Base-by-base conservation (phyloP, 768 basidiomycete genomes). In the Leccinum disarticulatum region DNA sequence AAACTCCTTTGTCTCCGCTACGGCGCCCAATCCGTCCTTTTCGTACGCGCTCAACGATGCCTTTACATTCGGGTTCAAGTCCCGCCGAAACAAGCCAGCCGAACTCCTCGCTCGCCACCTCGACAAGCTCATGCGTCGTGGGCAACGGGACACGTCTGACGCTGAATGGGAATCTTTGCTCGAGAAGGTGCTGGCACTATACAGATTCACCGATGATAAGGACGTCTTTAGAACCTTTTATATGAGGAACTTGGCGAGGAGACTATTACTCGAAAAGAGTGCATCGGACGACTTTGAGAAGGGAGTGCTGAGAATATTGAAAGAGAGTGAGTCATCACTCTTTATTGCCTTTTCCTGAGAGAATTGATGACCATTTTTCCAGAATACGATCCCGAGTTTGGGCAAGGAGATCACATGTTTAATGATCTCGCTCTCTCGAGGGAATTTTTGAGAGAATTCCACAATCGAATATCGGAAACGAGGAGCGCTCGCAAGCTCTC, bases 311-410 rank as follows among this genome's bases (percentile, higher is more conserved):
- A 87, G 89, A 77, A 90, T 90, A 73, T 77, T 99, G 60, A 92
- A 91, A 77, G 87, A 93, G 62, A 76, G 85, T 85, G 65, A 68
- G 92, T 86, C 48, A 5, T 52, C 28, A 22, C 4, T 27, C 35
- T 6, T 10, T 27, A 2, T 25, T 30, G 8, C 27, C 38, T 27
- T 3, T 27, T 22, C 6, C 35, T 58, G 19, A 17, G 11, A 54
- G 25, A 30, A 47, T 15, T 51, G 78, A 73, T 48, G 41, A 54
- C 48, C 27, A 35, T 52, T 56, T 41, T 51, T 56, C 50, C 67
- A 96, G 96, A 89, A 55, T 96, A 95, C 67, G 97, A 98, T 70
- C 90, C 95, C 11, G 95, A 96, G 61, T 98, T 98, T 68, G 91
- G 89, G 8, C 90, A 90, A 77, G 93, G 94, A 53, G 92, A 94